phyloP scores from a whole-genome alignment of 1,139 yeast species.

The Candida mesenterica region DNA sequence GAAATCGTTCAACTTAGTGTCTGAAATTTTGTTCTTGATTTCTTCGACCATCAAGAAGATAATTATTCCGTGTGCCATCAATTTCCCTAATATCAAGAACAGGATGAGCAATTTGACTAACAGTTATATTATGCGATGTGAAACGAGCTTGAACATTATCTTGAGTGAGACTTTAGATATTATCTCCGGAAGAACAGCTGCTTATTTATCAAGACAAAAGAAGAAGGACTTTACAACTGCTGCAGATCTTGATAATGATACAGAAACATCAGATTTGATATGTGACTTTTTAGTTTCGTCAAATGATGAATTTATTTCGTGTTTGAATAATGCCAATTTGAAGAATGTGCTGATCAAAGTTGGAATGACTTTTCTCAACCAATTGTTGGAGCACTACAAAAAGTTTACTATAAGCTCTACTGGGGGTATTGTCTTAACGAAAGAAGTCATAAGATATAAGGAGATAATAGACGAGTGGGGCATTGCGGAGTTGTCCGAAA shows the following conservation, averaged over 20 bases:
- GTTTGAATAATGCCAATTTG: slow-evolving; percentile 55
- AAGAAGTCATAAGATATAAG: slow-evolving; percentile 80
- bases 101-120: slow-evolving; percentile 67
- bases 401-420: slow-evolving; percentile 73
- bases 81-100: slow-evolving; percentile 59
- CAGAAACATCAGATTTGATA: slow-evolving; percentile 66
- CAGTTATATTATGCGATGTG: slow-evolving; percentile 64
- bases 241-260: slow-evolving; percentile 48
- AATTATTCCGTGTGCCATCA: slow-evolving; percentile 68
- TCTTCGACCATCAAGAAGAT: slow-evolving; percentile 73
- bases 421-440: slow-evolving; percentile 84
- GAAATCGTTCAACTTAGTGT: slow-evolving; percentile 51
- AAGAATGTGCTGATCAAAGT: slow-evolving; percentile 53
- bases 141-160: slow-evolving; percentile 65
- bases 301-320: slow-evolving; percentile 30
- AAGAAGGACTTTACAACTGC: slow-evolving; percentile 57
- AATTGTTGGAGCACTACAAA: slow-evolving; percentile 70
- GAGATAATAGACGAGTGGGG: slow-evolving; percentile 71
- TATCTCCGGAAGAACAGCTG: slow-evolving; percentile 45
- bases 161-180: slow-evolving; percentile 57
- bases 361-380: slow-evolving; percentile 59
- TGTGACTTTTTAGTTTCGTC: slow-evolving; percentile 52
- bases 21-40: slow-evolving; percentile 63
- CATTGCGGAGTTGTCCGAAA: slow-evolving; percentile 60
- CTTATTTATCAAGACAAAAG: slow-evolving; percentile 58